phyloP scores from a whole-genome alignment of 139 green algal species.

The Tetratostichococcus sp. region DNA sequence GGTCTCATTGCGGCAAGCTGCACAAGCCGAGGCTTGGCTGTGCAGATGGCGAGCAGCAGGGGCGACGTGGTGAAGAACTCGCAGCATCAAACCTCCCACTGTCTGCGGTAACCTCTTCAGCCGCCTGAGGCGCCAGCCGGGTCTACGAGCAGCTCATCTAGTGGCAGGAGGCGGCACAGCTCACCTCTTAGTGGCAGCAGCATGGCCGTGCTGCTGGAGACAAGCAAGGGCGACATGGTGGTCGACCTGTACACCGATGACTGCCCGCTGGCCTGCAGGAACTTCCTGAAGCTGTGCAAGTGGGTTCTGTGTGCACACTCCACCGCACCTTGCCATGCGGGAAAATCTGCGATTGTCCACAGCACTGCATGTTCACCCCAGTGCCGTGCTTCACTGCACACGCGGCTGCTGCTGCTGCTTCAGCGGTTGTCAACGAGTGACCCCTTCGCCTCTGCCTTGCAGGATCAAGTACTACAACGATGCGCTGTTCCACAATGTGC shows the following conservation, averaged over 20 bases:
- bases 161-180: too few relatives aligned
- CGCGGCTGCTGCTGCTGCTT: background rate
- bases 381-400: background rate
- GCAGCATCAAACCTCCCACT: too few relatives aligned
- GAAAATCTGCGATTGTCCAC: too few relatives aligned
- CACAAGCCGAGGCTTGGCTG: too few relatives aligned
- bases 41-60: too few relatives aligned
- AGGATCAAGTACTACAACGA: slow-evolving; percentile 95
- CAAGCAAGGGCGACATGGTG: slow-evolving; percentile 88
- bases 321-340: too few relatives aligned
- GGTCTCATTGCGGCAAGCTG: too few relatives aligned
- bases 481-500: slow-evolving; percentile 86
- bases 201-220: slow-evolving; percentile 96
- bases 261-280: slow-evolving; percentile 70
- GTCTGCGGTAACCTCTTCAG: too few relatives aligned
- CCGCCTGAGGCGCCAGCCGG: too few relatives aligned
- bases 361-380: background rate
- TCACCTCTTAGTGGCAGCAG: background rate
- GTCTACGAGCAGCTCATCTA: too few relatives aligned
- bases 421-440: background rate
- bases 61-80: too few relatives aligned
- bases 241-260: slow-evolving; percentile 88
- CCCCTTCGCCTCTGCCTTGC: slow-evolving; percentile 3
- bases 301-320: slow-evolving; percentile 19
- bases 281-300: slow-evolving; percentile 97